Conservation (phyloP, 495 filamentous ascomycete species). For the Hyphodiscus hymeniophilus region DNA sequence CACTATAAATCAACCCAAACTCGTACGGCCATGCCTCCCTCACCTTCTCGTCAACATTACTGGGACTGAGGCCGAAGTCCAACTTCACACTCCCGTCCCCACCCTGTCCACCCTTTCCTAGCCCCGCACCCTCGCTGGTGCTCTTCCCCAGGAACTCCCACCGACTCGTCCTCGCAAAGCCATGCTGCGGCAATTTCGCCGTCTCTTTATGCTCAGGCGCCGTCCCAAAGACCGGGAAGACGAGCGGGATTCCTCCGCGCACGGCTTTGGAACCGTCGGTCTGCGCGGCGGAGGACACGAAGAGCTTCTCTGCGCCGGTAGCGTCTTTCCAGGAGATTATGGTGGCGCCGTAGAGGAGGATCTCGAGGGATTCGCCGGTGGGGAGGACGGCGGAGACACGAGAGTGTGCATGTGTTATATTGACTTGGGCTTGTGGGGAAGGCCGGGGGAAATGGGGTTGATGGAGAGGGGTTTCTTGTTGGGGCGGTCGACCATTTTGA, state of each 20-base stretch:
- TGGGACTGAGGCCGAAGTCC: conserved; percentile 81
- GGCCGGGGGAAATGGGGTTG: conserved; percentile 49
- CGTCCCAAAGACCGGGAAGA: conserved; percentile 94
- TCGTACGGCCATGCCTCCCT: conserved; percentile 67
- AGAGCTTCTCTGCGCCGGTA: conserved; percentile 76
- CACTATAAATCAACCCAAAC: conserved; percentile 87
- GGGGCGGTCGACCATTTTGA: conserved; percentile 66
- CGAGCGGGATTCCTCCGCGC: conserved; percentile 78
- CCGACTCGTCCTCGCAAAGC: conserved; percentile 82
- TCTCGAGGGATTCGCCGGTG: conserved; percentile 73
- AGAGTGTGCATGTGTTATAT: conserved; percentile 55
- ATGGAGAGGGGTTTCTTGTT: conserved; percentile 71
- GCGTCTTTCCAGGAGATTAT: conserved; percentile 86
- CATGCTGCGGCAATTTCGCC: conserved; percentile 77
- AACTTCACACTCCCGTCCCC: conserved; percentile 67
- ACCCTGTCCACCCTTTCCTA: conserved; percentile 26
- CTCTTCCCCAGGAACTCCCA: conserved; percentile 73
- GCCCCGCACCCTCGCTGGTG: conserved; percentile 43
- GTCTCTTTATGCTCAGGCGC: conserved; percentile 64
- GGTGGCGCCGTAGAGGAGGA: conserved; percentile 88
- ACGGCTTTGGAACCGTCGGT: conserved; percentile 54
- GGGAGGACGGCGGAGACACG: conserved; percentile 66
- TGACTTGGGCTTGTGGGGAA: conserved; percentile 59
- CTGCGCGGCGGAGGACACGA: conserved; percentile 69
- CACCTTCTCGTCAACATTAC: conserved; percentile 55